phyloP scores from a whole-genome alignment of 805 yeast genomes.

The Starmerella geochares region DNA sequence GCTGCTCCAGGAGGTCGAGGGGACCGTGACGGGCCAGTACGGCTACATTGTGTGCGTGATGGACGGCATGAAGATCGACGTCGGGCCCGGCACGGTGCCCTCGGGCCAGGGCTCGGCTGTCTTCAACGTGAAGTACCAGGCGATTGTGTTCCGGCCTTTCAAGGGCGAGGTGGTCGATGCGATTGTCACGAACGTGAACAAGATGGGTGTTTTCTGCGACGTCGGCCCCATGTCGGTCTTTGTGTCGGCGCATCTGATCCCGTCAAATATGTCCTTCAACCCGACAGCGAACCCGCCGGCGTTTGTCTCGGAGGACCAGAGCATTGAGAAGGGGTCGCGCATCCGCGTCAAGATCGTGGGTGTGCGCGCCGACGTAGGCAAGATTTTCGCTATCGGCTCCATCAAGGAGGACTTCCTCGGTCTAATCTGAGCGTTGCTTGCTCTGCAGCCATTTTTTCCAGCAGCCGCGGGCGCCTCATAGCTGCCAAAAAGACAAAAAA shows the following conservation, averaged over 20 bases:
- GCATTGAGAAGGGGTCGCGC: constrained; percentile 85
- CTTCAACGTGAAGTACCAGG: constrained; percentile 89
- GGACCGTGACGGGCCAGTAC: constrained; percentile 97
- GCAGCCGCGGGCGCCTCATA: no score
- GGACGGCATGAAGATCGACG: constrained; percentile 88
- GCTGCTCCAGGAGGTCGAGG: constrained; percentile 90
- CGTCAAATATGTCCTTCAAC: constrained; percentile 84
- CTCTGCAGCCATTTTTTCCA: not conserved
- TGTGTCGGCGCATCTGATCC: constrained; percentile 88
- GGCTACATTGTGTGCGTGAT: constrained; percentile 94
- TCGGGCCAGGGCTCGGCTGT: constrained; percentile 93
- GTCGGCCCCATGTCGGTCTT: constrained; percentile 95
- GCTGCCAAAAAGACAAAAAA: no score
- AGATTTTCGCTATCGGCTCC: constrained; percentile 94
- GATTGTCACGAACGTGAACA: constrained; percentile 80
- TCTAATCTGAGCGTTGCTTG: constrained; percentile 39
- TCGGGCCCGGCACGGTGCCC: constrained; percentile 84
- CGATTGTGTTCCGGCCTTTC: constrained; percentile 96
- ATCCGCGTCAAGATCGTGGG: constrained; percentile 94
- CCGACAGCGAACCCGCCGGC: constrained; percentile 99
- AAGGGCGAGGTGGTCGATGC: constrained; percentile 99
- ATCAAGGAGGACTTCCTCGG: constrained; percentile 97
- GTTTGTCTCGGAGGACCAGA: constrained; percentile 87
- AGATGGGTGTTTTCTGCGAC: constrained; percentile 96
- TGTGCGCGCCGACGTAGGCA: constrained; percentile 93